phyloP scores from a whole-genome alignment of 352 stramenopile species.

The Globisporangium megalacanthum region DNA sequence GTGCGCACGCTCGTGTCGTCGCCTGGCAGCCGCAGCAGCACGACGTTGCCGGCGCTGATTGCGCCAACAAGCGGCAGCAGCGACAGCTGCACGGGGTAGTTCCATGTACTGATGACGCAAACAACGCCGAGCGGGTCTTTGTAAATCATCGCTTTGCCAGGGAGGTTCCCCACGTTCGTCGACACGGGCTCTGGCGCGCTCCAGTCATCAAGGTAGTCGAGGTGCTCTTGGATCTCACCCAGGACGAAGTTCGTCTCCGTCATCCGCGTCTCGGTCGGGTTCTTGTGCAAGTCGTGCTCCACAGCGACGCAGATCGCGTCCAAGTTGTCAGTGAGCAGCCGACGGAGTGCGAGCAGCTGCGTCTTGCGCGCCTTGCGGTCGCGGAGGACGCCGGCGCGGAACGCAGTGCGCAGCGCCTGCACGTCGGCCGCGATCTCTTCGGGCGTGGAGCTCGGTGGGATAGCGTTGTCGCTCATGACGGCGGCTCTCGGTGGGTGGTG shows the following conservation, averaged over 20 bases:
- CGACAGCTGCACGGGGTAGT: slow-evolving; percentile 83
- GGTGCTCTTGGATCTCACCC: slow-evolving; percentile 56
- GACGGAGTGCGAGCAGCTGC: slow-evolving; percentile 39
- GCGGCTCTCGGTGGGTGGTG: too few relatives aligned
- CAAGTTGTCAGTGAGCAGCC: slow-evolving; percentile 43
- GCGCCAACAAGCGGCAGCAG: slow-evolving; percentile 74
- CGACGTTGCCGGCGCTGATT: slow-evolving; percentile 89
- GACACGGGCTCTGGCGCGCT: slow-evolving; percentile 40
- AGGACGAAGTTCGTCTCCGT: slow-evolving; percentile 45
- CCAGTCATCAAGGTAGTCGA: slow-evolving; percentile 60
- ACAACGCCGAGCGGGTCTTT: slow-evolving; percentile 77
- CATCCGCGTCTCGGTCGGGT: slow-evolving; percentile 55
- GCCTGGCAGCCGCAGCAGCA: slow-evolving; percentile 86
- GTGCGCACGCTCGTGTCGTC: slow-evolving; percentile 70
- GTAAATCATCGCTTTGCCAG: slow-evolving; percentile 44
- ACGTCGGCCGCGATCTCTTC: slow-evolving; percentile 45
- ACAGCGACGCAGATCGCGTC: slow-evolving; percentile 43
- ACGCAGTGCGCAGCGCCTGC: slow-evolving; percentile 35
- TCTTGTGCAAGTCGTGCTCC: slow-evolving; percentile 60
- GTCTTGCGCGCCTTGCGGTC: slow-evolving; percentile 30
- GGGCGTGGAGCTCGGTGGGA: slow-evolving; percentile 2
- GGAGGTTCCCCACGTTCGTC: slow-evolving; percentile 49
- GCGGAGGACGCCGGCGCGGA: slow-evolving; percentile 41
- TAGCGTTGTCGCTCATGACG: too few relatives aligned
- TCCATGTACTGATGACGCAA: slow-evolving; percentile 86